Conservation (phyloP, 2,329 filamentous ascomycete species). For the Volutella citrinella region DNA sequence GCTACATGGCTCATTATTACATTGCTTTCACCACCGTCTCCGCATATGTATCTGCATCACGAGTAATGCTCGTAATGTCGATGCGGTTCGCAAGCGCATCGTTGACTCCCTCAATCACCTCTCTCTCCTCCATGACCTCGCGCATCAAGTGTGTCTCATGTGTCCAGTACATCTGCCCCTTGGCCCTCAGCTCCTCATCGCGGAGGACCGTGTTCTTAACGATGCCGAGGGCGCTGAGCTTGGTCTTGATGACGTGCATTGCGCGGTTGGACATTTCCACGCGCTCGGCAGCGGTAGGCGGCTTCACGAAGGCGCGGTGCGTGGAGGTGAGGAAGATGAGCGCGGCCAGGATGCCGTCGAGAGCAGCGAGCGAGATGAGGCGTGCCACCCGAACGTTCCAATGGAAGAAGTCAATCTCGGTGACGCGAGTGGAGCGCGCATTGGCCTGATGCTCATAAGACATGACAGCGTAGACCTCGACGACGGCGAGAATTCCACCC, state of each 20-base stretch:
- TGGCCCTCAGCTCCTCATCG: conserved; percentile 66
- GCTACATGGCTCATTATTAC: conserved; percentile 18
- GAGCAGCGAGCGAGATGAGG: conserved; percentile 57
- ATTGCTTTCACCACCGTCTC: conserved; percentile 37
- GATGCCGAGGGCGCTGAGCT: conserved; percentile 69
- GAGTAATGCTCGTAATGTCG: conserved; percentile 57
- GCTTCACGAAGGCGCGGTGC: conserved; percentile 69
- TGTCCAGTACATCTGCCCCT: conserved; percentile 73
- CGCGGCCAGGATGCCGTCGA: conserved; percentile 62
- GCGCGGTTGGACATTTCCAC: conserved; percentile 57
- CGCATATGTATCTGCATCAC: conserved; percentile 63
- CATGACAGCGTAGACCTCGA: conserved; percentile 65
- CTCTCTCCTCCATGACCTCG: conserved; percentile 74
- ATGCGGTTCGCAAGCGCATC: conserved; percentile 63
- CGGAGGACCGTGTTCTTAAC: conserved; percentile 76
- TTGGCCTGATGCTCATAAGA: conserved; percentile 67
- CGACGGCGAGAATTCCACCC: conserved; percentile 52
- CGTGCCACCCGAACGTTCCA: conserved; percentile 67
- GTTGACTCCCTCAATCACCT: conserved; percentile 69
- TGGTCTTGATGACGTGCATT: conserved; percentile 60
- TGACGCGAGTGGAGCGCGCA: conserved; percentile 56
- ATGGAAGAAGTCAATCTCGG: conserved; percentile 67
- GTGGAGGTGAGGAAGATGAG: conserved; percentile 76
- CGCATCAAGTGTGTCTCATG: conserved; percentile 71
- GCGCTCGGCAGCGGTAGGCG: conserved; percentile 61